Base-by-base conservation (phyloP, 768 basidiomycete genomes). In the Grammothele lineata region DNA sequence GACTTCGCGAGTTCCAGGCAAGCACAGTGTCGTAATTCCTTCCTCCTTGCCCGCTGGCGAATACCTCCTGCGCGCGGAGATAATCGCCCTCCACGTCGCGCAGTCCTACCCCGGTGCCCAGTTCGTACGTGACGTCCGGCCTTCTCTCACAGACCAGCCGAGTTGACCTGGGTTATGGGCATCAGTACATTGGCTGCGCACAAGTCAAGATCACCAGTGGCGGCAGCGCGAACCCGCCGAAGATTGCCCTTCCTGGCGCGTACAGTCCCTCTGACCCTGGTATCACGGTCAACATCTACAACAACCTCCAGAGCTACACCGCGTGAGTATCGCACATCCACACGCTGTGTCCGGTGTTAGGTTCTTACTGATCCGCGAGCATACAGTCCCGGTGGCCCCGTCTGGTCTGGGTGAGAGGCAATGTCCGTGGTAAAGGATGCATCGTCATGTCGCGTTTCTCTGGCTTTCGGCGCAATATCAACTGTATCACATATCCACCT, bases 241-340 rank as follows among this genome's bases (percentile, higher is more conserved):
- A 68, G 57, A 69, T 77, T 46, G 63, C 74, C 39, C 54, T 78
- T 22, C 76, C 76, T 1, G 76, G 76, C 41, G 66, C 68, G 10
- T 78, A 78, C 62, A 59, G 70, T 43, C 46, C 57, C 22, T 62
- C 65, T 36, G 76, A 77, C 61, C 76, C 76, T 30, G 76, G 76
- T 40, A 74, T 76, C 62, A 75, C 75, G 12, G 68, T 75, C 57
- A 76, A 77, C 67, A 76, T 76, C 53, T 76, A 77, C 66, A 76
- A 77, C 67, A 77, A 78, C 60, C 69, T 76, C 34, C 71, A 76
- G 56, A 75, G 65, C 57, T 77, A 77, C 63, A 76, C 73, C 17
- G 60, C 60, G 57, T 59, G 43, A 36, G 57, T 48, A n/a, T n/a
- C 37, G 11, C 7, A 39, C 15, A 11, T 19, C 36, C 4, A 17